A percentile compares a stretch with the other conserved stretches of the same genome.
Conservation (phyloP, 2,329 filamentous ascomycete genomes). For the Colletotrichum endophyticum region DNA sequence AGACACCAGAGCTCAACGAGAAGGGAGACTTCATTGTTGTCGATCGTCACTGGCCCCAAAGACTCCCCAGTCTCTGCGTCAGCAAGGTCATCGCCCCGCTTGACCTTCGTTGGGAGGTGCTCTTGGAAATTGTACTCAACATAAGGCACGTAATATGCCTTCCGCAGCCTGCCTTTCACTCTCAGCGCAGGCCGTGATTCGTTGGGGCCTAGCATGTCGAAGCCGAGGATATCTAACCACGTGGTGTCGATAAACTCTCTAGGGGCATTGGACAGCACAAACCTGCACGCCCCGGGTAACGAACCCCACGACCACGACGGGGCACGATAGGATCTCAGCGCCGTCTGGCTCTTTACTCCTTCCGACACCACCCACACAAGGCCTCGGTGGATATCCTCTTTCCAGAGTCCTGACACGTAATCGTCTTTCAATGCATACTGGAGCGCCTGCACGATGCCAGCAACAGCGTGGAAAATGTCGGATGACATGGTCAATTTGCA, state of each 20-base stretch:
- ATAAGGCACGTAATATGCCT: neutral
- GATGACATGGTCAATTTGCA: neutral
- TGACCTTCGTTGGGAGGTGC: accelerated
- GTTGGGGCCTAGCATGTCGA: accelerated
- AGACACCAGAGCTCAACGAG: accelerated
- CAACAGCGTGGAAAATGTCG: neutral
- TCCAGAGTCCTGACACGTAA: accelerated
- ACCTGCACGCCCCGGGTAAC: accelerated
- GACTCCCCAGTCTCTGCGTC: neutral
- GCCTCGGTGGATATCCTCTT: accelerated
- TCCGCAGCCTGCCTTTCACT: accelerated
- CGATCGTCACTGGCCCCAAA: accelerated
- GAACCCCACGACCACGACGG: neutral
- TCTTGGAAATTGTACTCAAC: neutral
- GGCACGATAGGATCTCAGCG: accelerated
- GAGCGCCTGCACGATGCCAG: accelerated
- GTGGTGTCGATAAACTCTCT: neutral
- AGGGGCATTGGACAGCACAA: neutral
- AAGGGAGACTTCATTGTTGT: accelerated
- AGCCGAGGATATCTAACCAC: neutral
- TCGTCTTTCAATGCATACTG: accelerated
- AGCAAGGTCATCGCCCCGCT: accelerated
- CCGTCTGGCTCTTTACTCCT: neutral
- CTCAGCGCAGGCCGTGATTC: neutral
- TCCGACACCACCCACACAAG: accelerated